Conservation (phyloP, 2,329 filamentous ascomycete species). For the Apiospora sp. region DNA sequence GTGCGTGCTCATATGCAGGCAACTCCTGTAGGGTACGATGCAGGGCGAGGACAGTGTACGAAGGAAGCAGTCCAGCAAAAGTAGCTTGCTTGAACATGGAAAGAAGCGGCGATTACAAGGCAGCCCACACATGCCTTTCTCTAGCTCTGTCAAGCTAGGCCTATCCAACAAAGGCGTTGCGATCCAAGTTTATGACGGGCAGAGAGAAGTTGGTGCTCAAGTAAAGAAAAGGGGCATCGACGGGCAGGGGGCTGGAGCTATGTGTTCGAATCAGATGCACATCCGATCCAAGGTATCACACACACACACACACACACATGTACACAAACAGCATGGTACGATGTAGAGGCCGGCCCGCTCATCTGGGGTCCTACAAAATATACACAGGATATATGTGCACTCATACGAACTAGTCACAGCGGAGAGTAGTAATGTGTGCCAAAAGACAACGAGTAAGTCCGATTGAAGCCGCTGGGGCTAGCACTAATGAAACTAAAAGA, state of each 20-base stretch:
- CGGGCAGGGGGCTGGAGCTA: background rate
- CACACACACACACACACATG: background rate
- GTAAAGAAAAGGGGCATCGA: background rate
- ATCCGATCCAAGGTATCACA: background rate
- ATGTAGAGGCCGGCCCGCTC: background rate
- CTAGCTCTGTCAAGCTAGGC: too few species aligned
- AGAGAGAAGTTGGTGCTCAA: background rate
- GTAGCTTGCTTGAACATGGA: background rate
- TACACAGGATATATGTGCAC: background rate
- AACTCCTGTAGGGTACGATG: background rate
- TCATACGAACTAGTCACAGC: background rate
- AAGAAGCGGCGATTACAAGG: too few species aligned
- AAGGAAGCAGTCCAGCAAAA: background rate
- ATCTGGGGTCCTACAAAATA: background rate
- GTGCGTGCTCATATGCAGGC: background rate
- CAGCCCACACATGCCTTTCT: too few species aligned
- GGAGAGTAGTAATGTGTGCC: background rate
- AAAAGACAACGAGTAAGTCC: background rate
- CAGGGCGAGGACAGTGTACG: background rate
- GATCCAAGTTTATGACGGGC: background rate
- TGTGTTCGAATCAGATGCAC: background rate
- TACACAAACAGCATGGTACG: background rate
- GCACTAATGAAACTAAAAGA: background rate
- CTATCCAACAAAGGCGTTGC: too few species aligned
- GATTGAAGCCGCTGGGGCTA: slow-evolving; percentile 4